Base-by-base conservation (phyloP, 2,329 filamentous ascomycete genomes). In the Aspergillus brasiliensis region DNA sequence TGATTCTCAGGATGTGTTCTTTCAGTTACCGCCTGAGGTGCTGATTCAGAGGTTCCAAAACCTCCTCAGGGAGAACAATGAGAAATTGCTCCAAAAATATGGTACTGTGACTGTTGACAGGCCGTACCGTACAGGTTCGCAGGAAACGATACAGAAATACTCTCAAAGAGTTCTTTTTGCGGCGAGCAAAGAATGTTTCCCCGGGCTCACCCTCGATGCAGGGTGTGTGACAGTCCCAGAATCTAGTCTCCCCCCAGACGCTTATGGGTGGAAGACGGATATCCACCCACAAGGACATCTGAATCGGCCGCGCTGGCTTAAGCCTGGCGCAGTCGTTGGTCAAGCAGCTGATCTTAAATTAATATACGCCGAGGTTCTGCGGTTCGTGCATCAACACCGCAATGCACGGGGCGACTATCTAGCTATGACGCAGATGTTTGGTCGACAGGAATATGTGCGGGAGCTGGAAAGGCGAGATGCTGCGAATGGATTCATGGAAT, bases 11-110 rank as follows among this genome's bases (percentile, higher is more conserved):
- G 86, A 90, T 60, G 80, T 86, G 1, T 86, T 86, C 76, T 85
- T 89, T 60, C 88, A 91, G 70, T 77, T 90, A 2, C 86, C 87
- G 0, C 82, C 85, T 2, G 83, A 88, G 44, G 79, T 89, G 19
- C 75, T 90, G 64, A 81, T 91, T 25, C 76, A 83, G 63, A 82
- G 88, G 46, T 91, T 89, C 71, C 84, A 86, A 63, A 75, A 79
- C 13, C 75, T 86, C 15, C 70, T 84, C 17, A 75, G 78, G n/a
- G 78, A 80, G 53, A 83, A 82, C 27, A 86, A 89, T 63, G 71
- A 74, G 31, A 79, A 82, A 25, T 73, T 88, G 44, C 74, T 76
- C 37, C 72, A 78, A 53, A 80, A 78, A 40, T 86, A 86, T 62
- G 83, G 83, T 2, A 71, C 54, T 55, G 67, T 67, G 40, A 61